These are phyloP conservation scores for Tephrocybe sp. DNA, from an alignment of 768 basidiomycete species.

Conservation along the genomic window DNA sequence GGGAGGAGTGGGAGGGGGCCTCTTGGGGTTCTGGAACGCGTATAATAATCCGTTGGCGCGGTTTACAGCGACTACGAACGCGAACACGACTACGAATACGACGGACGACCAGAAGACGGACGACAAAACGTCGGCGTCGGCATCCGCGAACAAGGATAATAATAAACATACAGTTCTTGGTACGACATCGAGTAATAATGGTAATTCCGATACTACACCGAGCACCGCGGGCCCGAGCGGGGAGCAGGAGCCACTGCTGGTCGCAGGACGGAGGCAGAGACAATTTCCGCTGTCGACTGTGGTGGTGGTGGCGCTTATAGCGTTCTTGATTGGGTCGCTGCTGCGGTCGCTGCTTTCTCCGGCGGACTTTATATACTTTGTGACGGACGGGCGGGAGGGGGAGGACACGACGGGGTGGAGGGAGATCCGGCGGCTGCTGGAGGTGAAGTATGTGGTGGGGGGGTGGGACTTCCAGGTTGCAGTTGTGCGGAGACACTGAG, in stretches of 20 bases:
- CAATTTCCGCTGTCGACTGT: conserved; percentile 54
- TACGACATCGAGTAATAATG: conserved; percentile 10
- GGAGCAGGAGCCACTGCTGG: conserved; percentile 31
- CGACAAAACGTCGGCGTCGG: conserved; percentile 20
- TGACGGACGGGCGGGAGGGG: conserved; percentile 52
- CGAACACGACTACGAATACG: too few species aligned
- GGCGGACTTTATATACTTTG: conserved; percentile 87
- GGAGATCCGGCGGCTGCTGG: conserved; percentile 79
- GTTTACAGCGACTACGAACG: conserved; percentile 47
- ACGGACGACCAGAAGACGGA: too few species aligned
- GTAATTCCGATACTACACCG: conserved; percentile 9
- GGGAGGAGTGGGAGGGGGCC: conserved; percentile 38
- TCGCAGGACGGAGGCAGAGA: conserved; percentile 18
- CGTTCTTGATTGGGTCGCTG: conserved; percentile 89
- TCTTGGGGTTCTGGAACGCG: conserved; percentile 60
- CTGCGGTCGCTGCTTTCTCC: conserved; percentile 86
- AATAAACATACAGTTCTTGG: conserved; percentile 1
- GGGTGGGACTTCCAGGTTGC: conserved; percentile 92
- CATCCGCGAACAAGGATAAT: not conserved
- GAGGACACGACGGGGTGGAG: conserved; percentile 71
- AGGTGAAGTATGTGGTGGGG: conserved; percentile 78
- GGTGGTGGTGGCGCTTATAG: conserved; percentile 78
- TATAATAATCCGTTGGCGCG: conserved; percentile 60
- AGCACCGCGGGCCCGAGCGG: conserved; percentile 31
- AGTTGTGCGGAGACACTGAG: conserved; percentile 70